Evolutionary conservation across 805 yeast genomes (phyloP), one percentile per base, ranked within the genome.

Genomic region (Metschnikowia gruessii): DNA sequence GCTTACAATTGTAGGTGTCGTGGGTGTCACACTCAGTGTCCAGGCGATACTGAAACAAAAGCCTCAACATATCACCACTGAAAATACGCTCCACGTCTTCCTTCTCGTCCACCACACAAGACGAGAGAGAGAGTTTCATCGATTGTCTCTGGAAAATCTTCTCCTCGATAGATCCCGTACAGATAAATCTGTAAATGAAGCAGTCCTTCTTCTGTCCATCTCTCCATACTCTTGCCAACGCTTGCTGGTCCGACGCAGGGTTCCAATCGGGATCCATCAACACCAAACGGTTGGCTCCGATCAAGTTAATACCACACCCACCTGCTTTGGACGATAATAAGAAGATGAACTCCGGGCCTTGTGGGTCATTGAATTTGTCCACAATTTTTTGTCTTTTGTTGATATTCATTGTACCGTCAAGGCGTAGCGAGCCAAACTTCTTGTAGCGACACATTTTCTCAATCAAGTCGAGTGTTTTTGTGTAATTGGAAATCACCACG

Each of bases 181-280:
- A 79, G 47, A 92, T 91, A 56, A 94, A 91, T 55, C 99, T 75
- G 65, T 94, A 94, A 34, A 92, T 94, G 59, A 85, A 92, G 70
- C 99, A 94, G 64, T 87, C 96, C 65, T 92, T 94, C 74, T 87
- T 92, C 62, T 92, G 99, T 0, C 99, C 99, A 68, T 94, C 99
- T 75, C 99, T 82, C 98, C 98, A 94, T 4, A 94, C 96, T 65
- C 99, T 79, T 0, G 98, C 98, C 51, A 94, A 73, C 0, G 98
- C 98, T 67, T 92, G 99, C 63, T 94, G 98, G 62, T 92, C 99
- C 1, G 96, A 85, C 0, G 99, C 98, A 0, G 99, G 99, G 60
- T 92, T 92, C 99, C 99, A 94, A 63, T 94, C 99, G 0, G 83
- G 83, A 62, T 94, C 99, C 61, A 94, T 74, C 40, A 94, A 70